Conservation (phyloP, 345 rosid genomes). For the Salix koriyanagi region DNA sequence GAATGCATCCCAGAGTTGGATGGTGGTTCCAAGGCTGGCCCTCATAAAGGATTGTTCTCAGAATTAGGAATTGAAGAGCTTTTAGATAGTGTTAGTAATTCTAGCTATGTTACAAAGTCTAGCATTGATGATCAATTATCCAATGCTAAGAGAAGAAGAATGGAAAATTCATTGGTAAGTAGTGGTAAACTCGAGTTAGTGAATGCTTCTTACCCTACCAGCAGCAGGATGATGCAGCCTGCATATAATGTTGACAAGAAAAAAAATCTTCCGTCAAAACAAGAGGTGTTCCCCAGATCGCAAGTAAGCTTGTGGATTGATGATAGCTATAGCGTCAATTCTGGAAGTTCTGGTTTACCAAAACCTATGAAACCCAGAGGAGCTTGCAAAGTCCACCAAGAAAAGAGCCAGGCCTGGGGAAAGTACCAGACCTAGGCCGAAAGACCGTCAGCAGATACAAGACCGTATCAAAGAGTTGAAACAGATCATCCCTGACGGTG, state of each 20-base stretch:
- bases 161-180: conserved; percentile 36
- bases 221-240: conserved; percentile 26
- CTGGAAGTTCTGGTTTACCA: conserved; percentile 26
- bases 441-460: conserved; percentile 93
- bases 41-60: conserved; percentile 65
- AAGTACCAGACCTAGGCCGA: conserved; percentile 82
- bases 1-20: conserved; percentile 31
- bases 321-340: conserved; percentile 64
- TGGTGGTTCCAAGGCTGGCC: conserved; percentile 21
- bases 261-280: conserved; percentile 18
- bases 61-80: conserved; percentile 70
- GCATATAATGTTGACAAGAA: conserved; percentile 20
- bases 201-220: conserved; percentile 31
- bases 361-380: conserved; percentile 49
- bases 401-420: conserved; percentile 86
- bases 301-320: conserved; percentile 67
- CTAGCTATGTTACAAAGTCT: conserved; percentile 29
- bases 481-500: conserved; percentile 77
- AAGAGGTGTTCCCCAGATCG: conserved; percentile 37
- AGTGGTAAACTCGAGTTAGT: conserved; percentile 22
- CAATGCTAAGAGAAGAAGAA: conserved; percentile 45
- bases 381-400: conserved; percentile 42
- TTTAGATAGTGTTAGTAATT: conserved; percentile 36
- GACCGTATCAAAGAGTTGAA: conserved; percentile 86
- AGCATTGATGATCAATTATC: conserved; percentile 35